phyloP scores from a whole-genome alignment of 2,329 filamentous ascomycete genomes.

The Lizonia empirigonia region DNA sequence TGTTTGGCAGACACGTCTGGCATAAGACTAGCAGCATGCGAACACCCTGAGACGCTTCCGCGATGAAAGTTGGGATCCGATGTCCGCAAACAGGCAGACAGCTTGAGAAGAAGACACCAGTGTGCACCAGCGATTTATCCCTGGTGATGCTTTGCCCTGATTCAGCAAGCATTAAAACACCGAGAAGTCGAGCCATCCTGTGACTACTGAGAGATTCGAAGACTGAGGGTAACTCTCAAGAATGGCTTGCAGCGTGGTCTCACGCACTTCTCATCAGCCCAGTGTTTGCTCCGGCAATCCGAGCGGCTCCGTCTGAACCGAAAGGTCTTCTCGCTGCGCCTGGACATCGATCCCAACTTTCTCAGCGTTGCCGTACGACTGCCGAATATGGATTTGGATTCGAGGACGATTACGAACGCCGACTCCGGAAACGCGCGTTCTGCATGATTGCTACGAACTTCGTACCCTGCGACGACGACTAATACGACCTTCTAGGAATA shows the following conservation, averaged over 20 bases:
- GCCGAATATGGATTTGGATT: slow-evolving; percentile 35
- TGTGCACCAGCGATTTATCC: slow-evolving; percentile 22
- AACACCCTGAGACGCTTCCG: slow-evolving; percentile 33
- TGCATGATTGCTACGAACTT: slow-evolving; percentile 39
- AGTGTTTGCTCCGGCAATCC: slow-evolving; percentile 7
- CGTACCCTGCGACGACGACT: slow-evolving; percentile 58
- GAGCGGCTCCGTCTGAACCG: slow-evolving; percentile 13
- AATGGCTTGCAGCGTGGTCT: slow-evolving; percentile 23
- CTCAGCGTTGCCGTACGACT: slow-evolving; percentile 30
- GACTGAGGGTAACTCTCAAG: slow-evolving; percentile 25
- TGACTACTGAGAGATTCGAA: slow-evolving; percentile 17
- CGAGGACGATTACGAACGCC: slow-evolving; percentile 26
- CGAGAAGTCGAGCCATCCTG: slow-evolving; percentile 20
- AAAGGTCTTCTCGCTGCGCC: slow-evolving; percentile 23
- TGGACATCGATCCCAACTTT: slow-evolving; percentile 33
- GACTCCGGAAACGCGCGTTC: slow-evolving; percentile 33
- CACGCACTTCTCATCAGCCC: slow-evolving; percentile 12
- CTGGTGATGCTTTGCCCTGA: slow-evolving; percentile 21
- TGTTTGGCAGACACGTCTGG: slow-evolving; percentile 43
- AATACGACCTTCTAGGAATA: slow-evolving; percentile 88
- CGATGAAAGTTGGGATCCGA: slow-evolving; percentile 35
- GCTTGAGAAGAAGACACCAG: slow-evolving; percentile 23
- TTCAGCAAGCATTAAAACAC: slow-evolving; percentile 17
- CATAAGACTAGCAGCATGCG: slow-evolving; percentile 41
- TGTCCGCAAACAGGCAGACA: slow-evolving; percentile 18